A percentile compares a stretch with the other conserved stretches of the same genome.
These are phyloP conservation scores for Xylariaceae sp. DNA, from an alignment of 2,329 filamentous ascomycete species.

Conservation along the genomic window DNA sequence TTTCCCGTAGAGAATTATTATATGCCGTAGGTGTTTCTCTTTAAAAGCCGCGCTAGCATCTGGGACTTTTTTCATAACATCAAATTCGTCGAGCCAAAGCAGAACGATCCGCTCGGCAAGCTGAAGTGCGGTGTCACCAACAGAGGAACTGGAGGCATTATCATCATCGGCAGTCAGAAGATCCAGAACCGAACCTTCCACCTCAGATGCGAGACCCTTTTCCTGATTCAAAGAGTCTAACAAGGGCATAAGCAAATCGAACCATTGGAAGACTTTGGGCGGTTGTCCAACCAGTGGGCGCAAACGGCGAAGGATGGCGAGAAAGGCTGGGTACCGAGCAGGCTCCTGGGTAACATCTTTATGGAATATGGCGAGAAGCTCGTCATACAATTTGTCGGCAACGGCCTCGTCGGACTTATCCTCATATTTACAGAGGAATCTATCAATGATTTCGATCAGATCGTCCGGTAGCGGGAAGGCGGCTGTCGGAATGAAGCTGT, in stretches of 20 bases:
- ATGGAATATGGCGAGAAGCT: slow-evolving; percentile 68
- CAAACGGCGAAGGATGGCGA: slow-evolving; percentile 66
- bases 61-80: slow-evolving; percentile 40
- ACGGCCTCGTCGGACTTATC: slow-evolving; percentile 67
- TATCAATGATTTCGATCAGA: slow-evolving; percentile 62
- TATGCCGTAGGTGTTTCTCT: slow-evolving; percentile 54
- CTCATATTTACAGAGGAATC: slow-evolving; percentile 68
- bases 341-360: slow-evolving; percentile 62
- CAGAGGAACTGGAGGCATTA: slow-evolving; percentile 48
- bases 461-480: slow-evolving; percentile 67
- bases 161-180: slow-evolving; percentile 66
- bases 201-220: slow-evolving; percentile 65
- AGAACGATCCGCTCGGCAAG: slow-evolving; percentile 54
- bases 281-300: slow-evolving; percentile 66
- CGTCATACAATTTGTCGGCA: slow-evolving; percentile 73
- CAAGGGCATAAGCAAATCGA: slow-evolving; percentile 64
- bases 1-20: slow-evolving; percentile 65
- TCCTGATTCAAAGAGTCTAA: slow-evolving; percentile 60
- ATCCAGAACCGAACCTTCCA: slow-evolving; percentile 64
- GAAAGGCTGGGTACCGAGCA: slow-evolving; percentile 66
- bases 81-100: slow-evolving; percentile 58
- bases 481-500: slow-evolving; percentile 51
- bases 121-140: slow-evolving; percentile 44
- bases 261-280: slow-evolving; percentile 70
- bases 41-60: slow-evolving; percentile 46